phyloP scores from a whole-genome alignment of 2,329 filamentous ascomycete genomes.

The Elsinoe arachidis region DNA sequence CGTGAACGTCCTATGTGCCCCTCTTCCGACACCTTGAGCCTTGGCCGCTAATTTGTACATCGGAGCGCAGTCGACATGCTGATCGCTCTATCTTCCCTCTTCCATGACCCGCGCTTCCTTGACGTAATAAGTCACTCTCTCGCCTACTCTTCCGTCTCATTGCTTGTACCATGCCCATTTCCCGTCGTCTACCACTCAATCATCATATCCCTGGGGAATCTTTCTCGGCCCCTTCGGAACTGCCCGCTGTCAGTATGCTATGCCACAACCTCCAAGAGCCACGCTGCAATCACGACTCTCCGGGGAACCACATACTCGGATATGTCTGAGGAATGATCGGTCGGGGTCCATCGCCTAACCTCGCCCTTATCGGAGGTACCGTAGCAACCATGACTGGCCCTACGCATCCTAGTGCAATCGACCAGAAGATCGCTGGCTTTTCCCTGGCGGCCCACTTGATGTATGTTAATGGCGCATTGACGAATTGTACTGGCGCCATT shows the following conservation, averaged over 20 bases:
- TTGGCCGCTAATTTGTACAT: too few relatives aligned
- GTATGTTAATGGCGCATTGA: constrained; percentile 73
- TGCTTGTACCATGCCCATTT: too few relatives aligned
- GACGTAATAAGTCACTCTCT: too few relatives aligned
- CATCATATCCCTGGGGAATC: constrained; percentile 39
- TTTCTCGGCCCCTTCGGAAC: constrained; percentile 41
- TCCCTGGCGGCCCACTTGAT: constrained; percentile 79
- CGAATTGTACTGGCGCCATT: constrained; percentile 75
- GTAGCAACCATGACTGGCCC: constrained; percentile 64
- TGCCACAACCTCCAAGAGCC: neutral
- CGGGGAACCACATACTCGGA: constrained; percentile 60
- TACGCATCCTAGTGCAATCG: constrained; percentile 60
- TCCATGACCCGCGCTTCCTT: neutral
- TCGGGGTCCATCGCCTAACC: constrained; percentile 65
- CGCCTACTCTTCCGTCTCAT: too few relatives aligned
- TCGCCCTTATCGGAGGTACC: constrained; percentile 64
- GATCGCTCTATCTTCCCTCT: neutral
- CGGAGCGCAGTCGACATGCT: neutral
- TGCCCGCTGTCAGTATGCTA: constrained; percentile 18
- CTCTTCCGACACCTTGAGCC: too few relatives aligned
- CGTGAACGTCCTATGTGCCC: too few relatives aligned
- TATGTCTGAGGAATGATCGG: constrained; percentile 78
- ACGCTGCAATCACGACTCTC: neutral
- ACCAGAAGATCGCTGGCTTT: constrained; percentile 87
- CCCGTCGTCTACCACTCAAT: constrained; percentile 24